Evolutionary conservation across 352 stramenopile genomes (phyloP).

Genomic region (Blastocystis sp.): DNA sequence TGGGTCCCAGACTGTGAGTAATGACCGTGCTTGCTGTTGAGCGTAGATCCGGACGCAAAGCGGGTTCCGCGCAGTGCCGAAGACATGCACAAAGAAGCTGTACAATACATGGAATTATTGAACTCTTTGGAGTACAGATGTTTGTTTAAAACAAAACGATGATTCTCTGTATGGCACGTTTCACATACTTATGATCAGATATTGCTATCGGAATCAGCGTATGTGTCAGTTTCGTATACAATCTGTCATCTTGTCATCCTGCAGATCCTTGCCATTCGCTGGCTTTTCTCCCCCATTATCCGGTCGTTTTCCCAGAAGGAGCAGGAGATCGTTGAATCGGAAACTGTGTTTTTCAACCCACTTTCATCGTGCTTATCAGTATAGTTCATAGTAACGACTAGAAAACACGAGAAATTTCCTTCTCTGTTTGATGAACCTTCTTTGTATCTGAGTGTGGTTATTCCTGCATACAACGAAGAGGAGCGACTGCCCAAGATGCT

Average conservation of each 20-base stretch:
- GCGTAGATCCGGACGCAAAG: slow-evolving; percentile 73
- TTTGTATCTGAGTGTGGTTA: slow-evolving; percentile 71
- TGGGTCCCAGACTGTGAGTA: not conserved
- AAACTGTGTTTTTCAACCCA: slow-evolving; percentile 18
- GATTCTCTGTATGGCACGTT: not conserved
- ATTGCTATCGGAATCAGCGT: not conserved
- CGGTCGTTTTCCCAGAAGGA: slow-evolving; percentile 8
- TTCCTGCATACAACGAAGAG: slow-evolving; percentile 80
- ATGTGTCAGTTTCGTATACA: not conserved
- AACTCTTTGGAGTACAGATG: not conserved
- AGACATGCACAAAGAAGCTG: slow-evolving; percentile 76
- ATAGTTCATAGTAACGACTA: not conserved
- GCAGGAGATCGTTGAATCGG: not conserved
- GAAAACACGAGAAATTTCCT: slow-evolving; percentile 21
- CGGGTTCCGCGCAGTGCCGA: slow-evolving; percentile 71
- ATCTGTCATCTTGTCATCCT: not conserved
- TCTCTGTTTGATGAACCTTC: slow-evolving; percentile 67
- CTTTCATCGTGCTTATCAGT: not conserved
- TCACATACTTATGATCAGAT: not conserved
- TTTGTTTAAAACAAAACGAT: not conserved
- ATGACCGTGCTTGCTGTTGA: not conserved
- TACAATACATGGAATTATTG: slow-evolving; percentile 65
- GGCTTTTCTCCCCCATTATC: slow-evolving; percentile 21
- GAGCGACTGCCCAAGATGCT: slow-evolving; percentile 75
- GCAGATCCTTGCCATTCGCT: not conserved